Evolutionary conservation across 768 basidiomycete genomes (phyloP).

Genomic region (Tulasnella sp.): DNA sequence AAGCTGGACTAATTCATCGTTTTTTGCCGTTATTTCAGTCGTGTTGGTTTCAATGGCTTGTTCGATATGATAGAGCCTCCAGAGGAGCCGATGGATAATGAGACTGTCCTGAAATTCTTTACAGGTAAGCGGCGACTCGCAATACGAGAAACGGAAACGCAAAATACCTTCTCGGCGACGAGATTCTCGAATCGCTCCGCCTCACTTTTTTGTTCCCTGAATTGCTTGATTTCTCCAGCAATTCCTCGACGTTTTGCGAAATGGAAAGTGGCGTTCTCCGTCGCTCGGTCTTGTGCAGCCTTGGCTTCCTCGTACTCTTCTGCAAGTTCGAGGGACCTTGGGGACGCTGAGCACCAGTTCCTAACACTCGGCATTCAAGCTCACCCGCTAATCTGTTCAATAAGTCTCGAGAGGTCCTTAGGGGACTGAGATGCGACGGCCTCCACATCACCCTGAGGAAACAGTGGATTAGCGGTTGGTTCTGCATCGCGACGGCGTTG

Average conservation of each 20-base stretch:
- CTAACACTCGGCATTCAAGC: slow-evolving; percentile 17
- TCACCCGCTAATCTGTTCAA: slow-evolving; percentile 89
- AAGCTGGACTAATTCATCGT: slow-evolving; percentile 63
- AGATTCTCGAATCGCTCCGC: slow-evolving; percentile 82
- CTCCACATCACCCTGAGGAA: slow-evolving; percentile 77
- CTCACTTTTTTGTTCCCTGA: slow-evolving; percentile 94
- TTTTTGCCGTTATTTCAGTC: slow-evolving; percentile 65
- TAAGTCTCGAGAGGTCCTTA: slow-evolving; percentile 79
- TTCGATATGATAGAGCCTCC: slow-evolving; percentile 88
- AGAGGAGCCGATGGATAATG: slow-evolving; percentile 75
- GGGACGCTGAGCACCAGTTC: background rate
- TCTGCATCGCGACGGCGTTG: background rate
- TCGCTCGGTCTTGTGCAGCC: slow-evolving; percentile 80
- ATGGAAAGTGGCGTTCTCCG: slow-evolving; percentile 91
- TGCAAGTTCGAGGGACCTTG: slow-evolving; percentile 75
- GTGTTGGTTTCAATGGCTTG: slow-evolving; percentile 71
- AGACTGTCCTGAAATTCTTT: slow-evolving; percentile 60
- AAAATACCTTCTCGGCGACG: slow-evolving; percentile 60
- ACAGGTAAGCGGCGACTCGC: background rate
- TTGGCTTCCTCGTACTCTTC: slow-evolving; percentile 86
- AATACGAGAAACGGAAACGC: background rate
- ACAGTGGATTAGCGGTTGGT: background rate
- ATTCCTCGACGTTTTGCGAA: slow-evolving; percentile 93
- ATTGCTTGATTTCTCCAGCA: slow-evolving; percentile 92
- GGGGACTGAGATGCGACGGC: slow-evolving; percentile 94